These are phyloP conservation scores for Kwoniella pini DNA, from an alignment of 768 basidiomycete species.

Conservation along the genomic window DNA sequence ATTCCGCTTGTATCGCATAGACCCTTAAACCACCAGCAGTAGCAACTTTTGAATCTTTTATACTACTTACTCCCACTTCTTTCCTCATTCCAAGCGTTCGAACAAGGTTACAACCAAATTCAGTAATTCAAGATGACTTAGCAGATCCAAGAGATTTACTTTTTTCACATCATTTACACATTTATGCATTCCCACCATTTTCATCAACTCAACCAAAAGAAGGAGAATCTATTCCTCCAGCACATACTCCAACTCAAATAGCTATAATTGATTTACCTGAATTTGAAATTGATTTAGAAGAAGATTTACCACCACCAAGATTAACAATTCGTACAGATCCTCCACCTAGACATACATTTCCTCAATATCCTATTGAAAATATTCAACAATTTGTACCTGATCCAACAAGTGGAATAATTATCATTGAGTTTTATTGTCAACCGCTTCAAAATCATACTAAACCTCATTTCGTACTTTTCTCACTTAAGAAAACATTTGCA, in stretches of 20 bases:
- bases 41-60: conserved; percentile 44
- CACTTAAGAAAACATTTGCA: conserved; percentile 39
- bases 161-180: conserved; percentile 41
- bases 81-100: conserved; percentile 42
- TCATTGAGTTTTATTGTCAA: conserved; percentile 47
- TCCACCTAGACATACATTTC: conserved; percentile 48
- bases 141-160: conserved; percentile 33
- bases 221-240: conserved; percentile 35
- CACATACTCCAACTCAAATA: conserved; percentile 40
- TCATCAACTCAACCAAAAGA: conserved; percentile 10
- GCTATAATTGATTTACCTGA: conserved; percentile 41
- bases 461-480: conserved; percentile 35
- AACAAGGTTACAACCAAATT: conserved; percentile 36
- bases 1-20: conserved; percentile 16
- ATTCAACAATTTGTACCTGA: conserved; percentile 37
- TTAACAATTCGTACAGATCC: conserved; percentile 50
- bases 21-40: conserved; percentile 31
- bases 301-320: conserved; percentile 43
- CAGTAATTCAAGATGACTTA: conserved; percentile 27
- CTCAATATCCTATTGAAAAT: conserved; percentile 32
- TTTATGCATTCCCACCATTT: conserved; percentile 49
- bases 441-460: conserved; percentile 14
- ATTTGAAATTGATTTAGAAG: conserved; percentile 30
- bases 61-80: conserved; percentile 39
- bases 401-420: conserved; percentile 43